phyloP scores from a whole-genome alignment of 345 rosid genomes.

The Noccaea bulbosa region DNA sequence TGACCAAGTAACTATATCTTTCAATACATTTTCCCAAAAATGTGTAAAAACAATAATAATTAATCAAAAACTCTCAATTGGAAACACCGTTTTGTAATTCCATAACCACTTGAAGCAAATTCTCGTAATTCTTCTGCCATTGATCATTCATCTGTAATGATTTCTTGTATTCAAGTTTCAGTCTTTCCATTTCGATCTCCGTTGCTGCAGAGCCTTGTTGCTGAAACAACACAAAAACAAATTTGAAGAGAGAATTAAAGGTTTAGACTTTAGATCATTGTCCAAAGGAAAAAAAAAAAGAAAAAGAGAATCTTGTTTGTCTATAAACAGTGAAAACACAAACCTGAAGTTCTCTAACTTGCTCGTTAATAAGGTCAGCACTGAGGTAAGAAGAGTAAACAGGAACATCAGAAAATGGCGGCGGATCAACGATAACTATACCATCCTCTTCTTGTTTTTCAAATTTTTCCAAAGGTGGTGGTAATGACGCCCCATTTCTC shows the following conservation, averaged over 20 bases:
- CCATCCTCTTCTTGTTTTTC: slow-evolving; percentile 48
- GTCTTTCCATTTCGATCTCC: slow-evolving; percentile 69
- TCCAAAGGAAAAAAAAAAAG: no score
- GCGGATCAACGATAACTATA: slow-evolving; percentile 51
- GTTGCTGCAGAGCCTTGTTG: slow-evolving; percentile 57
- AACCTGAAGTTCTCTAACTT: slow-evolving; percentile 78
- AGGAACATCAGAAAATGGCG: slow-evolving; percentile 36
- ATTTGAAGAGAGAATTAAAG: no score
- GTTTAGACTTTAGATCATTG: no score
- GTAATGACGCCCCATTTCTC: slow-evolving; percentile 51
- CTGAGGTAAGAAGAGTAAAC: slow-evolving; percentile 45
- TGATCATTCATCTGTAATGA: slow-evolving; percentile 53
- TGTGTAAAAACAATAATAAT: slow-evolving; percentile 6
- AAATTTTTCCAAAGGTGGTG: slow-evolving; percentile 73
- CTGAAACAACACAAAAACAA: slow-evolving; percentile 25
- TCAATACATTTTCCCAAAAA: slow-evolving; percentile 11
- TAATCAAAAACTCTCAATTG: slow-evolving; percentile 12
- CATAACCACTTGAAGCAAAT: slow-evolving; percentile 66
- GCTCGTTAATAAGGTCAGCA: slow-evolving; percentile 54
- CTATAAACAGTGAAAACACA: slow-evolving; percentile 24
- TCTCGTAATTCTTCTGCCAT: slow-evolving; percentile 66
- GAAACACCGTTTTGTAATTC: slow-evolving; percentile 42
- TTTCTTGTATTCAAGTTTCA: slow-evolving; percentile 55
- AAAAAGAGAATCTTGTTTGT: not conserved
- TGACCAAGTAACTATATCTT: not conserved